These are phyloP conservation scores for Chalara sp. DNA, from an alignment of 2,329 filamentous ascomycete species.

Conservation along the genomic window DNA sequence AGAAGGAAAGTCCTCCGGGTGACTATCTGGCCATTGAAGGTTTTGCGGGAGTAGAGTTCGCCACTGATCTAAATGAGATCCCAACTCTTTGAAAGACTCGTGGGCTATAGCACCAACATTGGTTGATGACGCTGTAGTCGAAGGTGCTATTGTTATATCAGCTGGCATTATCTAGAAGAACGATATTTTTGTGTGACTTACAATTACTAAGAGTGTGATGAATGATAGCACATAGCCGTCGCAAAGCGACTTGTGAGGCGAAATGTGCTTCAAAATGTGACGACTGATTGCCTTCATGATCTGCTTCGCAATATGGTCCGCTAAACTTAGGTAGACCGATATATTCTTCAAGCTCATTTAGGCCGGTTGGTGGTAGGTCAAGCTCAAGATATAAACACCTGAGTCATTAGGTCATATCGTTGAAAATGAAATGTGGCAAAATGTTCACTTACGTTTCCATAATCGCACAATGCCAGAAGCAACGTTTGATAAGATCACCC, in stretches of 20 bases:
- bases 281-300: constrained; percentile 40
- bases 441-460: constrained; percentile 42
- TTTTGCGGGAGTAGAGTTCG: constrained; percentile 45
- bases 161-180: too few relatives aligned
- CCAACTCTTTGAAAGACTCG: constrained; percentile 42
- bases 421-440: not conserved
- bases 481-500: constrained; percentile 45
- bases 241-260: constrained; percentile 52
- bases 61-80: constrained; percentile 50
- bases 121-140: constrained; percentile 11
- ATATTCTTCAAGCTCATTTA: constrained; percentile 43
- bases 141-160: too few relatives aligned
- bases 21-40: constrained; percentile 51
- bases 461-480: constrained; percentile 51
- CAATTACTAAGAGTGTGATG: too few relatives aligned
- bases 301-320: constrained; percentile 38
- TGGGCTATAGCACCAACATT: too few relatives aligned
- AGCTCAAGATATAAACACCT: constrained; percentile 52
- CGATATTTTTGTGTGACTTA: too few relatives aligned
- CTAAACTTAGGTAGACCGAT: constrained; percentile 50
- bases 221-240: constrained; percentile 45
- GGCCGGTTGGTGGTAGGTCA: constrained; percentile 47
- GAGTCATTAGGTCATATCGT: constrained; percentile 12
- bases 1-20: constrained; percentile 36
- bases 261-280: constrained; percentile 53